phyloP scores from a whole-genome alignment of 257 asterid genomes.

The Cinchona pubescens region DNA sequence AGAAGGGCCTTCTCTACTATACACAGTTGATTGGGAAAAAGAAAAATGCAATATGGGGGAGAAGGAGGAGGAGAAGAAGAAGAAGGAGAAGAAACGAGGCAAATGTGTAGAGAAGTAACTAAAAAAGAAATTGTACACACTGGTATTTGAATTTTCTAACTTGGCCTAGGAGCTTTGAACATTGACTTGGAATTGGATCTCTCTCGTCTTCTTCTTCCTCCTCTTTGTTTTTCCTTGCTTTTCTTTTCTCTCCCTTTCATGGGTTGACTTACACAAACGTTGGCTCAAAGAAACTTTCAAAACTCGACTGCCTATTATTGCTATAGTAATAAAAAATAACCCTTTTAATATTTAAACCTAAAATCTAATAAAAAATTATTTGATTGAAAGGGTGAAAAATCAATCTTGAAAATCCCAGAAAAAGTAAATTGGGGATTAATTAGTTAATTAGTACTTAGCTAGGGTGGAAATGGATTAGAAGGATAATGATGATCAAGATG shows the following conservation, averaged over 20 bases:
- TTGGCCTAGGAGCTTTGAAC: constrained; percentile 60
- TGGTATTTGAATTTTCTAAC: constrained; percentile 37
- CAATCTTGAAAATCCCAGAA: background rate
- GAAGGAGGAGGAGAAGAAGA: background rate
- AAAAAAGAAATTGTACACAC: constrained; percentile 31
- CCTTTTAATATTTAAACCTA: background rate
- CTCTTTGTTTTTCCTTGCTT: constrained; percentile 3
- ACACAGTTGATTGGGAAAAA: constrained; percentile 10
- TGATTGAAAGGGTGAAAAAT: background rate
- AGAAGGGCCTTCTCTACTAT: background rate
- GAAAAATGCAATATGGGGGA: constrained; percentile 4
- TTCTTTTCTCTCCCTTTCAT: constrained; percentile 5
- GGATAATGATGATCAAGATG: too few species aligned
- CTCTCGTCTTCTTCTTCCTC: constrained; percentile 18
- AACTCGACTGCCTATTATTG: constrained; percentile 5
- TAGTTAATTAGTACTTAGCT: background rate
- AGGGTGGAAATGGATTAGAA: background rate
- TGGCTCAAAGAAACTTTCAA: constrained; percentile 27
- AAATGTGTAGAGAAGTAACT: constrained; percentile 9
- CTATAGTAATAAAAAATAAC: too few species aligned
- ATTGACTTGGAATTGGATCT: constrained; percentile 55
- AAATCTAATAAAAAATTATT: background rate
- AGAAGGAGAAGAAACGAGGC: constrained; percentile 12
- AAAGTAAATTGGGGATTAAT: background rate
- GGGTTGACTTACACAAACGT: constrained; percentile 22